phyloP scores from a whole-genome alignment of 2,329 filamentous ascomycete genomes.

The Stromatinia cepivora region DNA sequence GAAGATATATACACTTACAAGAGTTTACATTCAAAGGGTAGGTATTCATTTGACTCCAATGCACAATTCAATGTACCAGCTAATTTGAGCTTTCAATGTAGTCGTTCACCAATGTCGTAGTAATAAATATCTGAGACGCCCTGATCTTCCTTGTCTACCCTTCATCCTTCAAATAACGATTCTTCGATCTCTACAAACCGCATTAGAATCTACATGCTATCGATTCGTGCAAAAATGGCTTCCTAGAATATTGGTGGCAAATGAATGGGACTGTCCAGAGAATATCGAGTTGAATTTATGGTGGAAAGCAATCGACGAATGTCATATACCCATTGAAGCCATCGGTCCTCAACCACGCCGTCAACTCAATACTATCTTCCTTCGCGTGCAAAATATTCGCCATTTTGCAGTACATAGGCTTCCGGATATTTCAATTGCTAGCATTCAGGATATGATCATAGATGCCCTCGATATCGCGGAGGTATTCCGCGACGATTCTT shows the following conservation, averaged over 20 bases:
- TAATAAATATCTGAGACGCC: neutral
- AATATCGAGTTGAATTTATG: conserved; percentile 28
- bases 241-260: conserved; percentile 23
- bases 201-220: conserved; percentile 28
- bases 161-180: conserved; percentile 27
- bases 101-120: neutral
- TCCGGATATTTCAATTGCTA: conserved; percentile 22
- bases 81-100: neutral
- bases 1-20: neutral
- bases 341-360: conserved; percentile 8
- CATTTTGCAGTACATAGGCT: conserved; percentile 28
- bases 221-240: conserved; percentile 29
- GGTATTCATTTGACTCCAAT: neutral
- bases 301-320: conserved; percentile 23
- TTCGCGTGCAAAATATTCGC: conserved; percentile 22
- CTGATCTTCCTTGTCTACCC: conserved; percentile 25
- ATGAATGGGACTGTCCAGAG: conserved; percentile 27
- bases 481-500: conserved; percentile 20
- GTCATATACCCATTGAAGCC: conserved; percentile 25
- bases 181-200: conserved; percentile 25
- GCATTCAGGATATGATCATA: conserved; percentile 21
- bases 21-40: neutral
- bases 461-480: conserved; percentile 22
- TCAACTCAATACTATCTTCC: conserved; percentile 17
- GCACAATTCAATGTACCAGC: neutral